Conservation (phyloP, 148 eudicot genomes). For the Rhododendron williamsianum region DNA sequence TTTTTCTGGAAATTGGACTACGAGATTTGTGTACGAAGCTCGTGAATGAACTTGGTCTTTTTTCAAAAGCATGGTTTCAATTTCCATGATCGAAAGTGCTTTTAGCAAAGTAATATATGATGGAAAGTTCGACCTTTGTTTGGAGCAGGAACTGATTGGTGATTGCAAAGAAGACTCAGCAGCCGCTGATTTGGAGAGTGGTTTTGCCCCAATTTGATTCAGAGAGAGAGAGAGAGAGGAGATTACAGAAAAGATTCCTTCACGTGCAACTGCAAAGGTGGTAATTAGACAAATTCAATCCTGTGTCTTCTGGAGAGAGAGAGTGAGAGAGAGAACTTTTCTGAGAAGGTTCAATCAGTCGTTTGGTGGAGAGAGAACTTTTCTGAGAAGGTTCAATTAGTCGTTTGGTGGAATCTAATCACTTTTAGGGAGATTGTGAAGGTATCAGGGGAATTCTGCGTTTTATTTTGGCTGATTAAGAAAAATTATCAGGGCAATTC, state of each 20-base stretch:
- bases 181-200: background rate
- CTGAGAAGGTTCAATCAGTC: background rate
- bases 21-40: background rate
- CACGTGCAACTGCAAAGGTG: background rate
- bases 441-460: background rate
- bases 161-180: background rate
- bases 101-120: background rate
- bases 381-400: background rate
- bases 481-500: background rate
- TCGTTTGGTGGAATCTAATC: background rate
- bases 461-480: too few relatives aligned
- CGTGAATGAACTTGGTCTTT: background rate
- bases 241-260: constrained; percentile 13
- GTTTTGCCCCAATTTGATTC: background rate
- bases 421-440: background rate
- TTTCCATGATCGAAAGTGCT: background rate
- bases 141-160: background rate
- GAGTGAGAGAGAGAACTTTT: background rate
- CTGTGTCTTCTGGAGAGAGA: background rate
- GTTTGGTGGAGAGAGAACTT: background rate
- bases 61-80: background rate
- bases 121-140: constrained; percentile 3
- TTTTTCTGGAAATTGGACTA: background rate
- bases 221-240: background rate
- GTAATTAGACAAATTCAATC: background rate